Base-by-base conservation (phyloP, 2,329 filamentous ascomycete genomes). In the Ceratocystis diversiconidia region DNA sequence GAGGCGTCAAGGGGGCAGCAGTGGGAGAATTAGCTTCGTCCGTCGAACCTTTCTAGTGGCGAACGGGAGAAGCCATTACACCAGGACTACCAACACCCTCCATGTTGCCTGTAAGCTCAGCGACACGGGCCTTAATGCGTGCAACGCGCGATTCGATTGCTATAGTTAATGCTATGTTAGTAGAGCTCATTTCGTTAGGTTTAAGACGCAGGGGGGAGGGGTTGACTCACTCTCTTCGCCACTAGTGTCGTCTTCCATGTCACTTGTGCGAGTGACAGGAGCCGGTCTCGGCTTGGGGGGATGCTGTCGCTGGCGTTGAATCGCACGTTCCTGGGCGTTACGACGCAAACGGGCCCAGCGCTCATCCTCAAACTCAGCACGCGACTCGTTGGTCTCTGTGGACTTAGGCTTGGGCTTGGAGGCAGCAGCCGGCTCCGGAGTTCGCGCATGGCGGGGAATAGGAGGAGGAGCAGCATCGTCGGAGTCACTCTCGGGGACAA, bases 141-240 rank as follows among this genome's bases (percentile, higher is more conserved):
- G 94, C 94, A 67, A 97, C 94, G 70, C 94, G 89, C 61, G 91
- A 92, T 76, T 99, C 94, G 72, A 97, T 97, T 44, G 92, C 90
- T 95, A 70, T 43, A n/a, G 64, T 28, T 12, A 52, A 55, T 62
- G 50, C 5, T 19, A 12, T 1, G 68, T 75, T 59, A 75, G 73
- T 36, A 61, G n/a, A 44, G 25, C 7, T 22, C 48, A 15, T 17
- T n/a, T 50, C 22, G 3, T 8, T 50, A n/a, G 28, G 46, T 8
- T 25, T 6, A 55, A 48, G 6, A 6, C 19, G 30, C 3, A n/a
- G 28, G 25, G 12, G 12, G 17, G 15, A 30, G 8, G 28, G 44
- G 36, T 52, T 22, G 8, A 86, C 89, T 82, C 79, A 90, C 88
- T 94, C 80, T 96, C 92, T 81, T 97, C 92, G 65, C 89, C 91